Evolutionary conservation across 495 filamentous ascomycete species (phyloP), one percentile per base, ranked within the genome.

Genomic region (Evernia prunastri): DNA sequence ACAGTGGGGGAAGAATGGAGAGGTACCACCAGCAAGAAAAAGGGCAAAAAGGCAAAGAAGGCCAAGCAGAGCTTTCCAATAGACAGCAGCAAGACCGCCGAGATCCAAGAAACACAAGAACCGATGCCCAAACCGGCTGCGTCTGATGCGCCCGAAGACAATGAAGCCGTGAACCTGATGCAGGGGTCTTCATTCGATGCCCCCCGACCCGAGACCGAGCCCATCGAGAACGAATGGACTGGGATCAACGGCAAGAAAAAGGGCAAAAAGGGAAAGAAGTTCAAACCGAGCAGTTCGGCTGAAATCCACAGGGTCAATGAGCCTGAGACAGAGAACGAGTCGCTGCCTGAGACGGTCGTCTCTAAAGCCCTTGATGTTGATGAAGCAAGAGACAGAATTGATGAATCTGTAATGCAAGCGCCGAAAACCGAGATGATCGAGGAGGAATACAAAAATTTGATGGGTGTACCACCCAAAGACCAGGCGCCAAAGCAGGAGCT

Each of bases 21-120:
- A 4, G n/a, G 7, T 17, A 73, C 71, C 67, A 66, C 68, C 39
- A 71, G 65, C 67, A 72, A 71, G 58, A 74, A 68, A 58, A 69
- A 69, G 59, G 59, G 61, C 62, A 68, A 60, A 43, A 72, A 72
- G 56, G 42, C 27, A 2, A 59, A 65, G 43, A 45, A 58, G 43
- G 12, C 40, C 54, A 66, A 39, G 47, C 37, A 37, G 36, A 27
- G 23, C 25, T 6, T 3, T 12, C 42, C 59, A 15, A 10, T 12
- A 15, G 61, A 35, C 9, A 33, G n/a, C 29, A 39, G 39, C 29
- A 37, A 23, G 15, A 31, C 10, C 23, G 15, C 20, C 8, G 42
- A 59, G 29, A 39, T 39, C 13, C 33, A 51, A 29, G 56, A 45
- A 23, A 31, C 35, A 13, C 42, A 33, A 17, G 27, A 35, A 4